phyloP scores from a whole-genome alignment of 202 grass and related monocot genomes.

The Setaria italica region DNA sequence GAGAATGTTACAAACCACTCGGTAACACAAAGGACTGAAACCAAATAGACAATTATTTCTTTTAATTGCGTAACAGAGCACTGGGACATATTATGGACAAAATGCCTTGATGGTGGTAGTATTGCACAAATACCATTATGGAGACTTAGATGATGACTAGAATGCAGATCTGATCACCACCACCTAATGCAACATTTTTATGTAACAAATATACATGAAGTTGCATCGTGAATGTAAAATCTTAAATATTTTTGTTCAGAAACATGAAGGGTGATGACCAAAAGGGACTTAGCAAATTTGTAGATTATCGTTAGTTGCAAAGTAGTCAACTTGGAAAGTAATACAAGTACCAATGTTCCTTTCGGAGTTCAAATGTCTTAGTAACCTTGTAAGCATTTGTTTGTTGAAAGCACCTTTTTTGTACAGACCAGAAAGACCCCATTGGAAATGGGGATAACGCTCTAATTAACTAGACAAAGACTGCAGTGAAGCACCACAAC shows the following conservation, averaged over 20 bases:
- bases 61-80: background rate
- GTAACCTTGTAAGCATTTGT: background rate
- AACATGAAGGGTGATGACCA: background rate
- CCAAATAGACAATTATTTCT: background rate
- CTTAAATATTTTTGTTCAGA: background rate
- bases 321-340: background rate
- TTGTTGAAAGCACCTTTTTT: background rate
- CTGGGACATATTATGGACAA: background rate
- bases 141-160: background rate
- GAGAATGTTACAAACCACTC: slow-evolving; percentile 11
- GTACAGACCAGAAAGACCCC: too few relatives aligned
- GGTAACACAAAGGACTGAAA: background rate
- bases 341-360: background rate
- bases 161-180: background rate
- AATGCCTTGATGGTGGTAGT: background rate
- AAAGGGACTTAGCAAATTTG: background rate
- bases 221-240: too few relatives aligned
- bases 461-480: background rate
- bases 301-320: background rate
- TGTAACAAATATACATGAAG: too few relatives aligned
- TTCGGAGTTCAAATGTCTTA: background rate
- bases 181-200: background rate
- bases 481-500: too few relatives aligned
- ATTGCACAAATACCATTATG: background rate
- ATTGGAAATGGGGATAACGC: background rate